Base-by-base conservation (phyloP, 805 yeast genomes). In the Wickerhamiella spandovensis region DNA sequence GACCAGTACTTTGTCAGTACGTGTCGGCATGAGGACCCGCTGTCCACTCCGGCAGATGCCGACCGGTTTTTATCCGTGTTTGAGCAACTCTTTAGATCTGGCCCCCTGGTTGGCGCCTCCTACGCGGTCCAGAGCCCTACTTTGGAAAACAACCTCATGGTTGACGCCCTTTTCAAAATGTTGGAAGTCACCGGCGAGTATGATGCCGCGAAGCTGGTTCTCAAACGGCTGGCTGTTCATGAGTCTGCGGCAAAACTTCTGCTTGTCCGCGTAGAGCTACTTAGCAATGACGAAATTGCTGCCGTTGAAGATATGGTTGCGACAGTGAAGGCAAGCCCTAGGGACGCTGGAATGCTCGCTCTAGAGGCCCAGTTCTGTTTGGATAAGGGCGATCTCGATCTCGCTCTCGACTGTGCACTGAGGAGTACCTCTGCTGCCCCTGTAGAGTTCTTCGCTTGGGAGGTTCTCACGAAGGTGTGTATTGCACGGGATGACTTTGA, bases 1-100 rank as follows among this genome's bases (percentile, higher is more conserved):
- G 90, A 84, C 65, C 81, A 67, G 68, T 83, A 69, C 60, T 73
- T 77, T 47, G 74, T 92, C 50, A 95, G 88, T 9, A 95, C 89
- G 62, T 82, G 92, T 38, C 76, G 95, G 56, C 79, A 82, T 52
- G 72, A 86, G 51, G 83, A 87, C 58, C 97, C 97, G 4, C 75
- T 92, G 53, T 61, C 72, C 24, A 67, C 66, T 30, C 67, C 69
- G 9, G 72, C 69, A 28, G 66, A 72, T 13, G 79, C 82, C 2
- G 67, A 68, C 49, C 64, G 66, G 48, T 86, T 86, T 61, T 63
- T 85, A 48, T 67, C 68, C 21, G 84, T 81, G 0, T 84, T 84
- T 62, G 87, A 81, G 63, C 62, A 66, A 48, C 72, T 87, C 52
- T 87, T 82, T 61, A 69, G 68, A 56, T 73, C 75, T 32, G 95